Percentiles rank a stretch among this genome's conserved stretches.
Evolutionary conservation across 2,329 filamentous ascomycete species (phyloP).

Genomic region (Neonectria coccinea): DNA sequence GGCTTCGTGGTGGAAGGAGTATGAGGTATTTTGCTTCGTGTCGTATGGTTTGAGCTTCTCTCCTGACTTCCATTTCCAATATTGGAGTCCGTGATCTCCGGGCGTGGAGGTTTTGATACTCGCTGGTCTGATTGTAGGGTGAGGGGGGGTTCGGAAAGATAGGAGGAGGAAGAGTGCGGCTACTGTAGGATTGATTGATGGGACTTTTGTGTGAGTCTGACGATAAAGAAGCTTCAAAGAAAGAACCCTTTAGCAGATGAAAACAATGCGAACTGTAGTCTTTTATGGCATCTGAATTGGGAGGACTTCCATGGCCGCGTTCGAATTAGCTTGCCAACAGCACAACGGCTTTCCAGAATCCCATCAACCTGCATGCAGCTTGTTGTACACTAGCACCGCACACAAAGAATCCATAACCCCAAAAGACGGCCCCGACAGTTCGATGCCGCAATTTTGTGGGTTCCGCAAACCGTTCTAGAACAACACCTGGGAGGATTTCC

Average conservation of each 20-base stretch:
- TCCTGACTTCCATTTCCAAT: conserved; percentile 9
- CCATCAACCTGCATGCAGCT: not conserved
- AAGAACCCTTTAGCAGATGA: not conserved
- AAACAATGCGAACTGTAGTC: not conserved
- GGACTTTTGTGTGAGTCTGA: not conserved
- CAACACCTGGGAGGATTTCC: conserved; percentile 28
- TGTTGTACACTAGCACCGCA: too few relatives aligned
- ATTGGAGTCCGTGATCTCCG: not conserved
- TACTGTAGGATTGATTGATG: not conserved
- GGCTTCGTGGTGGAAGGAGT: not conserved
- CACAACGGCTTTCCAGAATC: not conserved
- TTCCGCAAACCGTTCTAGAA: conserved; percentile 22
- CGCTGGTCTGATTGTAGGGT: not conserved
- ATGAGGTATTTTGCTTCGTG: conserved; percentile 22
- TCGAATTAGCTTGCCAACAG: not conserved
- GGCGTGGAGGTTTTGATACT: not conserved
- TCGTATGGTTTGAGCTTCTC: conserved; percentile 16
- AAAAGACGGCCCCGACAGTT: conserved; percentile 13
- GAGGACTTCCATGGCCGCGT: not conserved
- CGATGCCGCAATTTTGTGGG: conserved; percentile 28
- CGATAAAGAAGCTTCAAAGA: not conserved
- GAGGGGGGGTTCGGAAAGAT: not conserved
- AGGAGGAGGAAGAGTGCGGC: not conserved
- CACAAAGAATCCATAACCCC: not conserved
- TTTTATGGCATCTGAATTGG: not conserved